These are phyloP conservation scores for Silene uniflora DNA, from an alignment of 148 eudicot genomes.

Conservation along the genomic window DNA sequence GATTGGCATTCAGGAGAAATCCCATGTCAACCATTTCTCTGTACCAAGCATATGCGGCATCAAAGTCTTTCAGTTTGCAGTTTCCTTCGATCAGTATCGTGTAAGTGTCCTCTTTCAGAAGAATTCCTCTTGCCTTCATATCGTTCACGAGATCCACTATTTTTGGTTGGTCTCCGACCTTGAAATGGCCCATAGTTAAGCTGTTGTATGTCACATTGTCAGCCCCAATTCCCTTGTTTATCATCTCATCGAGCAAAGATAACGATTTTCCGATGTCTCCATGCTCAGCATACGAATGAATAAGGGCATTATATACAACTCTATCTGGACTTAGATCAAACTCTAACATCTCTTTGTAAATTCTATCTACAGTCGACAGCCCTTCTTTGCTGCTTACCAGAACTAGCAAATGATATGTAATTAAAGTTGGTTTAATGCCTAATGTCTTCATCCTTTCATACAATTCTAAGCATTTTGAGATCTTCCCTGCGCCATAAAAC, in stretches of 20 bases:
- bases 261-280: constrained; percentile 47
- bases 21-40: constrained; percentile 59
- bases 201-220: constrained; percentile 76
- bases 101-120: constrained; percentile 60
- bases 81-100: constrained; percentile 53
- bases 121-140: constrained; percentile 59
- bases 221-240: constrained; percentile 36
- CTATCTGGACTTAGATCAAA: constrained; percentile 58
- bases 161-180: constrained; percentile 41
- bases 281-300: constrained; percentile 51
- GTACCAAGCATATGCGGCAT: constrained; percentile 62
- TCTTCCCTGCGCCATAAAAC: constrained; percentile 40
- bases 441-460: constrained; percentile 56
- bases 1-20: constrained; percentile 31
- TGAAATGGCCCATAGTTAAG: constrained; percentile 51
- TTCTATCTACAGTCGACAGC: constrained; percentile 36
- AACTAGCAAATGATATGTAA: constrained; percentile 61
- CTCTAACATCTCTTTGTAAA: constrained; percentile 52
- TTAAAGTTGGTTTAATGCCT: constrained; percentile 58
- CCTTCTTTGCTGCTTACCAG: constrained; percentile 35
- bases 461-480: constrained; percentile 44
- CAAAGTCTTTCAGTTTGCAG: constrained; percentile 43
- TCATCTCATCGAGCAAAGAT: constrained; percentile 50
- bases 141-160: constrained; percentile 48
- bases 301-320: constrained; percentile 55